These are phyloP conservation scores for Phytophthora melonis DNA, from an alignment of 352 stramenopile genomes.

Conservation along the genomic window DNA sequence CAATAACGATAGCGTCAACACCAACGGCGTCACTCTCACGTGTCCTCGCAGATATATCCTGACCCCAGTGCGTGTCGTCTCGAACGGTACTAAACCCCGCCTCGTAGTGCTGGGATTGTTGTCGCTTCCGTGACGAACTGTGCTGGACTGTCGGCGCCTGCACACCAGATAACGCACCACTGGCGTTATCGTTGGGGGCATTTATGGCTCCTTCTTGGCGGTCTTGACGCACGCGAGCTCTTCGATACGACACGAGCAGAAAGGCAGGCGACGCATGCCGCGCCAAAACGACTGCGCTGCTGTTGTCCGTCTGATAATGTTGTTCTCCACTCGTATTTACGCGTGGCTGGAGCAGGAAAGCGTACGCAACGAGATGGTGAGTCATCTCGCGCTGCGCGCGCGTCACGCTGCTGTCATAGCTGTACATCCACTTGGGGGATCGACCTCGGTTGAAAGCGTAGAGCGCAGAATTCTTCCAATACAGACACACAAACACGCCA, in stretches of 20 bases:
- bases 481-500: not conserved
- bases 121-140: not conserved
- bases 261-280: slow-evolving; percentile 25
- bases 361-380: slow-evolving; percentile 47
- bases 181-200: not conserved
- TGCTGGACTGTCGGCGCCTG: not conserved
- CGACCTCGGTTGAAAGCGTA: slow-evolving; percentile 51
- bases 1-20: not conserved
- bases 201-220: slow-evolving; percentile 9
- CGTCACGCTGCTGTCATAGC: slow-evolving; percentile 55
- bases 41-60: not conserved
- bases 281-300: slow-evolving; percentile 9
- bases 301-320: not conserved
- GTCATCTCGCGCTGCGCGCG: slow-evolving; percentile 53
- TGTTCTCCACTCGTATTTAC: not conserved
- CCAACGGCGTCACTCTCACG: not conserved
- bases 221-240: not conserved
- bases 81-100: not conserved
- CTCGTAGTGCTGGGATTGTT: not conserved
- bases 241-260: slow-evolving; percentile 25
- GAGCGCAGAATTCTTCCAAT: slow-evolving; percentile 33
- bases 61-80: not conserved
- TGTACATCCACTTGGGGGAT: slow-evolving; percentile 59
- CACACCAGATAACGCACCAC: not conserved
- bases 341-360: slow-evolving; percentile 14